phyloP scores from a whole-genome alignment of 805 yeast species.

The Millerozyma miso region DNA sequence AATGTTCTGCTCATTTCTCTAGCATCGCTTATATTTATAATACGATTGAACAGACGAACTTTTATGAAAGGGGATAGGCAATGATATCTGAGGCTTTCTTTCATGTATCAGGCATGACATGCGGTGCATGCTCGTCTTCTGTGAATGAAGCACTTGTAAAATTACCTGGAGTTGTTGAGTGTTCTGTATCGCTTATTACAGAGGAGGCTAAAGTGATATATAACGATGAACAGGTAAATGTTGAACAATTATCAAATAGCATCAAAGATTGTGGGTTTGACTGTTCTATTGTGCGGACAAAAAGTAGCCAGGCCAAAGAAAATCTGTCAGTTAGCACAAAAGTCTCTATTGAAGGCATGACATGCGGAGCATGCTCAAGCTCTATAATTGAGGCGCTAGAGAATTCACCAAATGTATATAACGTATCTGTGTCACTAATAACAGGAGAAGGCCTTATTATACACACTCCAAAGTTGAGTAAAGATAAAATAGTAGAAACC shows the following conservation, averaged over 20 bases:
- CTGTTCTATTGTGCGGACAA: constrained; percentile 3
- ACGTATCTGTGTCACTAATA: constrained; percentile 61
- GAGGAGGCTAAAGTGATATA: constrained; percentile 30
- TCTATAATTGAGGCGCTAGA: constrained; percentile 47
- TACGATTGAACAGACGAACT: background rate
- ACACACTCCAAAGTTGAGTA: constrained; percentile 30
- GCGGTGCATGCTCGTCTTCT: constrained; percentile 42
- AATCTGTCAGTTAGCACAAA: constrained; percentile 3
- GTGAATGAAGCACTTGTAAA: constrained; percentile 27
- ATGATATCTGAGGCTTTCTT: constrained; percentile 8
- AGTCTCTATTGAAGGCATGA: constrained; percentile 67
- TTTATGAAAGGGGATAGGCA: background rate
- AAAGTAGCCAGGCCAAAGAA: background rate
- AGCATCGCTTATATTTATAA: background rate
- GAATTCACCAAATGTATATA: constrained; percentile 44
- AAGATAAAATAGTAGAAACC: constrained; percentile 13
- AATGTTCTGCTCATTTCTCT: background rate
- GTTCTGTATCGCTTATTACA: constrained; percentile 32
- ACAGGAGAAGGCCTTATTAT: constrained; percentile 65
- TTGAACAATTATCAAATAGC: constrained; percentile 14
- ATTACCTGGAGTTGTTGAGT: constrained; percentile 21
- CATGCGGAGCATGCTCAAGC: constrained; percentile 82
- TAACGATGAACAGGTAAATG: constrained; percentile 10
- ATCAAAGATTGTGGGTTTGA: constrained; percentile 30
- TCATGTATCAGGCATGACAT: constrained; percentile 38